These are phyloP conservation scores for Aspergillus indologenus DNA, from an alignment of 495 filamentous ascomycete species.

Conservation along the genomic window DNA sequence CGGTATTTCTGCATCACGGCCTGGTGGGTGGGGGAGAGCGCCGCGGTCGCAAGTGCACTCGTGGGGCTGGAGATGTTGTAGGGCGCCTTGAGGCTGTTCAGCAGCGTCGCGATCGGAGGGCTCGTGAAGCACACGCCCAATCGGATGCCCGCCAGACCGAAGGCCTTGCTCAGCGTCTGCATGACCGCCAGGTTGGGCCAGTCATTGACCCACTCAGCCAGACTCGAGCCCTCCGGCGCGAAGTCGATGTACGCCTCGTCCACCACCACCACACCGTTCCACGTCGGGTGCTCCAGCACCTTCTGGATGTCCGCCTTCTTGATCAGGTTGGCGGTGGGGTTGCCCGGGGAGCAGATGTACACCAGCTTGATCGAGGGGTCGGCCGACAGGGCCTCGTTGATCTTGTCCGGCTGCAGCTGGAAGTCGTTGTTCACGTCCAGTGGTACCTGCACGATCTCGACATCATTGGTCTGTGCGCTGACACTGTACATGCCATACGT, in stretches of 20 bases:
- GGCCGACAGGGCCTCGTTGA: constrained; percentile 59
- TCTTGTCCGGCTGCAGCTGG: constrained; percentile 63
- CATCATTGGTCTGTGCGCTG: constrained; percentile 88
- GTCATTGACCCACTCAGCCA: constrained; percentile 90
- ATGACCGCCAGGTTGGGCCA: constrained; percentile 97
- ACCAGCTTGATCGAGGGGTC: constrained; percentile 76
- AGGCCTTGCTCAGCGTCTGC: constrained; percentile 96
- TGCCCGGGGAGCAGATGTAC: constrained; percentile 92
- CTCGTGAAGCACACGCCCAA: constrained; percentile 71
- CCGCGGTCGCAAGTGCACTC: constrained; percentile 71
- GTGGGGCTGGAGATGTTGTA: constrained; percentile 92
- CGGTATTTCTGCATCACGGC: constrained; percentile 67
- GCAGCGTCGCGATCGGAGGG: constrained; percentile 62
- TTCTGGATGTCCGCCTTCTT: constrained; percentile 69
- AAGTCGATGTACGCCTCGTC: constrained; percentile 99
- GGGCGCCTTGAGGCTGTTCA: constrained; percentile 92
- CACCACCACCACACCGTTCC: constrained; percentile 91
- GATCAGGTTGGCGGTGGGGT: constrained; percentile 80
- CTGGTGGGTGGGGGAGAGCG: constrained; percentile 62
- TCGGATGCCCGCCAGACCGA: constrained; percentile 90
- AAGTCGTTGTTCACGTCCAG: constrained; percentile 63
- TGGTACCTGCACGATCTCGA: constrained; percentile 79
- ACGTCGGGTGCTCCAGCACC: constrained; percentile 81
- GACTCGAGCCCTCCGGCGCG: constrained; percentile 68
- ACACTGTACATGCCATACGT: constrained; percentile 99